Evolutionary conservation across 2,329 filamentous ascomycete genomes (phyloP), one percentile per base, ranked within the genome.

Genomic region (Colletotrichum horii): DNA sequence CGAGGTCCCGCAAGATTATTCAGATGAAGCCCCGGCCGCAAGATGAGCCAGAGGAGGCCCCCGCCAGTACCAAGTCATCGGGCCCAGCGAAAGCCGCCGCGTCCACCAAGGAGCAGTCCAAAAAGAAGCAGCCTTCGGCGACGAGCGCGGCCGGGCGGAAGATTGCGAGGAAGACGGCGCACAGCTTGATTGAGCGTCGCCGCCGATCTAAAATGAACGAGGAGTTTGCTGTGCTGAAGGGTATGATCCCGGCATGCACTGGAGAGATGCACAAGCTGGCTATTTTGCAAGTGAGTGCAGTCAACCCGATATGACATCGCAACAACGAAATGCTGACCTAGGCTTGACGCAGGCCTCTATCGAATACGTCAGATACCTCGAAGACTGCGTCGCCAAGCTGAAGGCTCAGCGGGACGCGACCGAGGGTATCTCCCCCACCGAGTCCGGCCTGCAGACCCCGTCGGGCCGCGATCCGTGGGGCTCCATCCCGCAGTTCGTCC

Each of bases 201-300:
- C 88, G 97, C 80, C 90, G 97, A 77, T 98, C 95, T 15, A 99
- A 98, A 88, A 99, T 98, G 96, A 98, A 99, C 80, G 96, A 98
- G 83, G 97, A 98, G 85, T 98, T 98, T 86, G 94, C 93, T 3
- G 94, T 97, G 19, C 87, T 98, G 78, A 98, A 98, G 86, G 91
- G 94, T 80, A 96, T 99, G 94, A 97, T 98, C 73, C 97, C 97
- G 1, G 96, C 97, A 3, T 98, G 97, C 84, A 92, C 91, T n/a
- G 96, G 96, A 8, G 96, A 98, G 81, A 98, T 98, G 97, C 97
- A 98, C 85, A 99, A 99, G 85, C 87, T 98, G 73, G 96, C 96
- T 19, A 98, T 98, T 79, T 86, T 98, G 66, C 96, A 98, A 91
- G 96, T 97, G 83, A 78, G 89, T 84, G 16, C 11, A 22, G 16